Base-by-base conservation (phyloP, 305 asterid genomes). In the Fraxinus sp. region DNA sequence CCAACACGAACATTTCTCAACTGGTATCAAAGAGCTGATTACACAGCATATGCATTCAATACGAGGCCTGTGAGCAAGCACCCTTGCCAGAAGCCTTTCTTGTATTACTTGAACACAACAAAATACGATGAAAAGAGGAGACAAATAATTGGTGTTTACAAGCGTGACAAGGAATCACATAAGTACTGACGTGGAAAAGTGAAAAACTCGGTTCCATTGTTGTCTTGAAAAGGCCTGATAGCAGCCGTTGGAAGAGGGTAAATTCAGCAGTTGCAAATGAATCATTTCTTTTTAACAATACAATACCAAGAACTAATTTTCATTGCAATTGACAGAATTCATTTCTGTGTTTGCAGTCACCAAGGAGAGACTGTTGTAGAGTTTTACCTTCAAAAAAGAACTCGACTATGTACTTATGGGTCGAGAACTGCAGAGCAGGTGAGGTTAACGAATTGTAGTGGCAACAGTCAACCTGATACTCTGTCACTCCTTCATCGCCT, bases 301-400 rank as follows among this genome's bases (percentile, higher is more conserved):
- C 76, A 71, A 71, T 66, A 22, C 7, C 74, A 33, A 71, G 13
- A 71, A 30, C 24, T 71, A 78, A 28, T 64, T n/a, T n/a, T 20
- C 46, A 4, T 70, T 3, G 11, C 57, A 44, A 28, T 80, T 81
- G 71, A 80, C 46, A 28, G 52, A 22, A 5, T 13, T 26, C n/a
- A 11, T 5, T 73, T 41, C 9, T 88, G 39, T 79, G 70, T 72
- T 57, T 89, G 88, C 95, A 96, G 99, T 93, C 98, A 22, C 98
- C 97, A 76, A 88, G 97, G 86, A 92, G 97, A 87, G 98, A 96
- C 78, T 94, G 98, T 78, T 91, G 99, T 86, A 90, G 97, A 88
- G 88, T 91, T 66, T 82, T 92, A 87, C 95, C 97, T 76, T 90
- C 98, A 35, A 88, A 86, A 39, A 88, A 87, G 87, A 86, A 28